Evolutionary conservation across 345 rosid species (phyloP).

Genomic region (Eucalyptus polyanthemos): DNA sequence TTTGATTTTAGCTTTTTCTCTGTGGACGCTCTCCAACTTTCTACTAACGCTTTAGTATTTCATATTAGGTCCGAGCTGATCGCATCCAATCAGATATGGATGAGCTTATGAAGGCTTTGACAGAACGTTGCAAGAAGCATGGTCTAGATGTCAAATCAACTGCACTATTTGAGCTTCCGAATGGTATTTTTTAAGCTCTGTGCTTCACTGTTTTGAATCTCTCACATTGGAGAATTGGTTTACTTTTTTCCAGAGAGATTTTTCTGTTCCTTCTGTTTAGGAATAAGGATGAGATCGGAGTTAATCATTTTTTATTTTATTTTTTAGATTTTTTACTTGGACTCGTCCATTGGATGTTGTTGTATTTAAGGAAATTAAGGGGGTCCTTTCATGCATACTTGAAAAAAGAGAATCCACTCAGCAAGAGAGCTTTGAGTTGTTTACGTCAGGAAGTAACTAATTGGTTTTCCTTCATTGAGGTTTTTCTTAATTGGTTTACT

Average conservation of each 20-base stretch:
- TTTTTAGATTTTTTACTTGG: background rate
- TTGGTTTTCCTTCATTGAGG: background rate
- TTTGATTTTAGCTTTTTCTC: background rate
- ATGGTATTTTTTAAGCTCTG: constrained; percentile 30
- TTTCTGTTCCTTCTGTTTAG: background rate
- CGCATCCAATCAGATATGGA: constrained; percentile 93
- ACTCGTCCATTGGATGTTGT: background rate
- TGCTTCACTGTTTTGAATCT: background rate
- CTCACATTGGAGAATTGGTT: background rate
- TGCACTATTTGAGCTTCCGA: constrained; percentile 81
- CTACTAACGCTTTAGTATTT: background rate
- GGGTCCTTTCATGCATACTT: background rate
- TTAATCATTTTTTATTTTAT: background rate
- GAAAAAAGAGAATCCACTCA: background rate
- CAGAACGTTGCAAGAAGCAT: constrained; percentile 79
- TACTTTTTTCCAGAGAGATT: background rate
- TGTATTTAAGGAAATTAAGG: background rate
- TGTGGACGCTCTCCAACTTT: background rate
- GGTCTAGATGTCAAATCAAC: constrained; percentile 63
- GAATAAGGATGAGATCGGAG: background rate
- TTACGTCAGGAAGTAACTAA: background rate
- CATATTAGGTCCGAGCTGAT: constrained; percentile 82
- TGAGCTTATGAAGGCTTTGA: constrained; percentile 71
- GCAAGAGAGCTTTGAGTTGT: background rate
- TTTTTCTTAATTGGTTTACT: background rate